These are phyloP conservation scores for Allodekkera sacchari DNA, from an alignment of 805 yeast genomes.

Conservation along the genomic window DNA sequence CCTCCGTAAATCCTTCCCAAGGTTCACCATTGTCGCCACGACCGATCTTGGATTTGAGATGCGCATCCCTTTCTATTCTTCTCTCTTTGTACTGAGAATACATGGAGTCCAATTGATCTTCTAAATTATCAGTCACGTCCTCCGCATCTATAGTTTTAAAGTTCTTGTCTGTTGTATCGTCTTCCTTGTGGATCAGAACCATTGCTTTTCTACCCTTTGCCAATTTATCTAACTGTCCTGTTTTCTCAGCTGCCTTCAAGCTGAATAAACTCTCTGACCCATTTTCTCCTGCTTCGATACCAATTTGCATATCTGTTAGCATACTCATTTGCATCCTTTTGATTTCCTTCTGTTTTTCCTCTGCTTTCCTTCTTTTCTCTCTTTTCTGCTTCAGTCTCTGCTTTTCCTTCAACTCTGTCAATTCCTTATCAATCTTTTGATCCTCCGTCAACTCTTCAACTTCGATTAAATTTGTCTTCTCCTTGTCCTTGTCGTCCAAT, in stretches of 20 bases:
- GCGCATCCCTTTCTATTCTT: constrained; percentile 62
- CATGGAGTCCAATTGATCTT: constrained; percentile 77
- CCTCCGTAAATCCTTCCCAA: constrained; percentile 68
- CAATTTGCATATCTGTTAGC: constrained; percentile 87
- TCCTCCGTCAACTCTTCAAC: constrained; percentile 76
- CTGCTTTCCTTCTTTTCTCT: constrained; percentile 76
- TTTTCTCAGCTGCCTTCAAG: constrained; percentile 75
- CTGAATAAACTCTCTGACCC: constrained; percentile 79
- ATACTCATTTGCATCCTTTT: constrained; percentile 92
- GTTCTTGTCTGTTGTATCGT: constrained; percentile 34
- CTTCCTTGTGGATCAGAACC: constrained; percentile 47
- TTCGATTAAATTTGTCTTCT: constrained; percentile 47
- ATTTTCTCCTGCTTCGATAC: constrained; percentile 80
- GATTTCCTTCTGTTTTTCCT: constrained; percentile 78
- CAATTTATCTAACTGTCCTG: constrained; percentile 69
- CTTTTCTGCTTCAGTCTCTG: constrained; percentile 65
- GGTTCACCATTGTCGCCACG: constrained; percentile 69
- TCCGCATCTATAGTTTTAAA: constrained; percentile 28
- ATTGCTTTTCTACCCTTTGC: constrained; percentile 68
- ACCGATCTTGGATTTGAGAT: constrained; percentile 56
- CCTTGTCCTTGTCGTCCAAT: constrained; percentile 44
- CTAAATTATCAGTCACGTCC: constrained; percentile 61
- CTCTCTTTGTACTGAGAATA: constrained; percentile 61
- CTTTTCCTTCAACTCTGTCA: constrained; percentile 62
- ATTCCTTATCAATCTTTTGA: constrained; percentile 79